Percentiles rank a stretch among this genome's conserved stretches.
Evolutionary conservation across 2,329 filamentous ascomycete species (phyloP).

Genomic region (Coccinonectria pachysandricola): DNA sequence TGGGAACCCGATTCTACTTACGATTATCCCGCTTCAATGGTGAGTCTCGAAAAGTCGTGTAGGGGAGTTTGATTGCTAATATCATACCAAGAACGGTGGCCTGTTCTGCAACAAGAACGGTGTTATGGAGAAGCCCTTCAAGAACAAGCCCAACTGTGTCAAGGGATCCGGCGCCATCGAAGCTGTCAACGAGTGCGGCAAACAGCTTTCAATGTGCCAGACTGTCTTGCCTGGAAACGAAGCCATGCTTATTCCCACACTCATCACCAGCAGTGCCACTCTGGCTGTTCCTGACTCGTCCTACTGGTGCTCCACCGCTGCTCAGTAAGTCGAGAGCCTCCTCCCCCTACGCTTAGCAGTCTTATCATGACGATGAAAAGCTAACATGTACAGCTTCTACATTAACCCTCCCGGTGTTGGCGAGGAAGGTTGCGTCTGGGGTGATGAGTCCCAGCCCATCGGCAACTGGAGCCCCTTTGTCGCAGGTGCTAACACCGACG

Average conservation of each 20-base stretch:
- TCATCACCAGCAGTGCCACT: slow-evolving; percentile 44
- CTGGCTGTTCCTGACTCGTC: slow-evolving; percentile 59
- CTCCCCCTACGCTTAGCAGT: no score
- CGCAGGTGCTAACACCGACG: slow-evolving; percentile 61
- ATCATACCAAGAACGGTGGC: slow-evolving; percentile 51
- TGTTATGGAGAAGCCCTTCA: slow-evolving; percentile 58
- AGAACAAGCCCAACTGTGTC: slow-evolving; percentile 57
- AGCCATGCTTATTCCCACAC: slow-evolving; percentile 73
- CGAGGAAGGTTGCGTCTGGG: slow-evolving; percentile 61
- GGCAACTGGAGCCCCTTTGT: slow-evolving; percentile 75
- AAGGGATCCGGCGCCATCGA: slow-evolving; percentile 55
- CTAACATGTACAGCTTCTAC: slow-evolving; percentile 48
- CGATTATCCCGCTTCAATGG: slow-evolving; percentile 61
- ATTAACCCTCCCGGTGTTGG: slow-evolving; percentile 64
- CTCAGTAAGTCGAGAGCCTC: slow-evolving; percentile 68
- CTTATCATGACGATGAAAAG: not conserved
- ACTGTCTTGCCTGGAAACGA: slow-evolving; percentile 71
- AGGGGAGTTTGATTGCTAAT: no score
- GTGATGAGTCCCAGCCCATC: slow-evolving; percentile 46
- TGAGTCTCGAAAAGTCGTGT: no score
- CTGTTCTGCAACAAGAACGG: slow-evolving; percentile 61
- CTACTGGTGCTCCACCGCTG: slow-evolving; percentile 65
- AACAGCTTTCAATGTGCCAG: slow-evolving; percentile 62
- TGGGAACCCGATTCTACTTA: slow-evolving; percentile 67
- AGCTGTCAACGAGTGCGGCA: slow-evolving; percentile 55